These are phyloP conservation scores for Zizania latifolia DNA, from an alignment of 176 grass and related monocot genomes.

Conservation along the genomic window DNA sequence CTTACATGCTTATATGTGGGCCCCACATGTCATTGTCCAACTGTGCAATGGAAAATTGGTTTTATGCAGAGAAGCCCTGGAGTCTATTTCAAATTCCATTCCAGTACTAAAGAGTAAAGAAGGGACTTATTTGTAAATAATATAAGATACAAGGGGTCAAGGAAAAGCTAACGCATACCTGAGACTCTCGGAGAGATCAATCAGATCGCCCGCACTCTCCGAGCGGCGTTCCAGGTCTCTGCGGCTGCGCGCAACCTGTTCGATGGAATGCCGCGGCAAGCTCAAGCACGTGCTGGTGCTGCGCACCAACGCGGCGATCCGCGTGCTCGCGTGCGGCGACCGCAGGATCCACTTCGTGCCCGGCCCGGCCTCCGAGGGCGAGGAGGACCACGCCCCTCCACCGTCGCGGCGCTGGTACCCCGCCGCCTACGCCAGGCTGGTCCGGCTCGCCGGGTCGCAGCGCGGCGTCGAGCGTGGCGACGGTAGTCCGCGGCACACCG, in stretches of 20 bases:
- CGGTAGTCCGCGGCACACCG: conserved; percentile 24
- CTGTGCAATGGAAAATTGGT: no score
- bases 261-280: conserved; percentile 39
- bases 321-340: neutral
- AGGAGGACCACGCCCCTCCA: conserved; percentile 18
- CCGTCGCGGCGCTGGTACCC: conserved; percentile 47
- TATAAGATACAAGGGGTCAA: neutral
- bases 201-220: no score
- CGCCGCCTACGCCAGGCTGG: conserved; percentile 56
- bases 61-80: neutral
- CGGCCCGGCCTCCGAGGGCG: conserved; percentile 16
- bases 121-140: neutral
- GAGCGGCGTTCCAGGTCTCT: neutral
- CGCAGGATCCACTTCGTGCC: conserved; percentile 28
- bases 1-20: no score
- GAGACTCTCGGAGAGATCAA: no score
- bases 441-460: conserved; percentile 48
- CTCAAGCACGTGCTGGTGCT: neutral
- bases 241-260: conserved; percentile 19
- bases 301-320: neutral
- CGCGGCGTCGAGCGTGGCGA: conserved; percentile 31
- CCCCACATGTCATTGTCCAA: no score
- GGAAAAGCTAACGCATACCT: no score
- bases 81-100: neutral
- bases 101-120: neutral